Conservation (phyloP, 305 asterid genomes). For the Fraxinus floribunda region DNA sequence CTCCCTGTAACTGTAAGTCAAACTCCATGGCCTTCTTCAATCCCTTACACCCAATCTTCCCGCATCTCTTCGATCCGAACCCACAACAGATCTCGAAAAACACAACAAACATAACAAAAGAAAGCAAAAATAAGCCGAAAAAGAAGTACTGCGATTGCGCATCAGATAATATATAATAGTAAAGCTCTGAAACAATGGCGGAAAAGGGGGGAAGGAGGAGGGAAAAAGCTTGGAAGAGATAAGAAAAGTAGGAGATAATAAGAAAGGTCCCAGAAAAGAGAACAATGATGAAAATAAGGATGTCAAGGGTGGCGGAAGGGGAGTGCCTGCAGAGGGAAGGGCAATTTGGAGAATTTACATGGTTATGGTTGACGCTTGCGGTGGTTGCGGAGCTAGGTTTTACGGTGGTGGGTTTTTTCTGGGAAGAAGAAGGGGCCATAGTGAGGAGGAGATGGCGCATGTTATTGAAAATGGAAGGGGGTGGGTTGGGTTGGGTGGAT, state of each 20-base stretch:
- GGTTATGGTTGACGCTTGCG: conserved; percentile 22
- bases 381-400: conserved; percentile 14
- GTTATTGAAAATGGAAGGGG: conserved; percentile 30
- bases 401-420: conserved; percentile 30
- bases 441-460: conserved; percentile 52
- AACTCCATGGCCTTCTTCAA: conserved; percentile 73
- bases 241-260: conserved; percentile 64
- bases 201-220: conserved; percentile 57
- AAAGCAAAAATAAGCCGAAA: conserved; percentile 36
- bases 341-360: conserved; percentile 32
- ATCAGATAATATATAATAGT: conserved; percentile 30
- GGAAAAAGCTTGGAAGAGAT: conserved; percentile 63
- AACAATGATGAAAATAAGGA: conserved; percentile 74
- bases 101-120: conserved; percentile 35
- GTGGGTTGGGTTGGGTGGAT: conserved; percentile 9
- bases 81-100: conserved; percentile 70
- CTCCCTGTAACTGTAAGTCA: conserved; percentile 76
- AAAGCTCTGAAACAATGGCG: conserved; percentile 31
- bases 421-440: conserved; percentile 31
- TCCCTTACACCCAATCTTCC: conserved; percentile 59
- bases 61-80: conserved; percentile 65
- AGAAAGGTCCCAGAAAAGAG: conserved; percentile 73
- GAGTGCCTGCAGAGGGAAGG: conserved; percentile 60
- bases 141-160: conserved; percentile 46
- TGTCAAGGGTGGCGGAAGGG: conserved; percentile 85